phyloP scores from a whole-genome alignment of 2,329 filamentous ascomycete species.

The Neonectria coccinea region DNA sequence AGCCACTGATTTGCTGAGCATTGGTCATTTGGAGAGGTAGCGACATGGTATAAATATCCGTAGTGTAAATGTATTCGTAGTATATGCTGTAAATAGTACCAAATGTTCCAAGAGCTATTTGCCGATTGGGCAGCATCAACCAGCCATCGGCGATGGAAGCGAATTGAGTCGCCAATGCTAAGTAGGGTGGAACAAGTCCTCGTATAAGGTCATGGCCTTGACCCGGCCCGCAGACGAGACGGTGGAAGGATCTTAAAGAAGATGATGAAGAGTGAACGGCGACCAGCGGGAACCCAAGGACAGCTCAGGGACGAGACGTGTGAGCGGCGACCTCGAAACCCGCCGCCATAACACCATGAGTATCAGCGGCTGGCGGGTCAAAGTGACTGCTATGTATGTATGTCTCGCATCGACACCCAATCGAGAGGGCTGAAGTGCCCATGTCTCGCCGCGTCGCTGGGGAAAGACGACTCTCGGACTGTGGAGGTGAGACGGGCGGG shows the following conservation, averaged over 20 bases:
- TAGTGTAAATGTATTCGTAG: not conserved
- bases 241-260: slow-evolving; percentile 12
- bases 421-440: slow-evolving; percentile 25
- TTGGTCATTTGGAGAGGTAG: slow-evolving; percentile 14
- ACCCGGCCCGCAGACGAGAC: slow-evolving; percentile 16
- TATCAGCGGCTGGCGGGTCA: slow-evolving; percentile 11
- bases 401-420: slow-evolving; percentile 41
- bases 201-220: slow-evolving; percentile 27
- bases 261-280: not conserved
- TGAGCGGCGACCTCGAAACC: slow-evolving; percentile 17
- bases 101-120: slow-evolving; percentile 12
- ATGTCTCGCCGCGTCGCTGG: slow-evolving; percentile 29
- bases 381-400: slow-evolving; percentile 10
- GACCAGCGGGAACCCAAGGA: not conserved
- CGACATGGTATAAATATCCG: not conserved
- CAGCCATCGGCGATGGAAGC: slow-evolving; percentile 24
- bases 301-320: slow-evolving; percentile 8
- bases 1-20: slow-evolving; percentile 14
- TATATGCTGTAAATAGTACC: slow-evolving; percentile 4
- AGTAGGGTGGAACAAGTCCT: slow-evolving; percentile 26
- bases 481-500: slow-evolving; percentile 26
- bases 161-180: slow-evolving; percentile 15
- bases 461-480: slow-evolving; percentile 27
- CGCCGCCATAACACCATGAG: slow-evolving; percentile 4
- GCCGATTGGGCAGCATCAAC: slow-evolving; percentile 25